Percentiles rank a stretch among this genome's conserved stretches.
Conservation (phyloP, 768 basidiomycete species). For the Boletus pseudopeckii region DNA sequence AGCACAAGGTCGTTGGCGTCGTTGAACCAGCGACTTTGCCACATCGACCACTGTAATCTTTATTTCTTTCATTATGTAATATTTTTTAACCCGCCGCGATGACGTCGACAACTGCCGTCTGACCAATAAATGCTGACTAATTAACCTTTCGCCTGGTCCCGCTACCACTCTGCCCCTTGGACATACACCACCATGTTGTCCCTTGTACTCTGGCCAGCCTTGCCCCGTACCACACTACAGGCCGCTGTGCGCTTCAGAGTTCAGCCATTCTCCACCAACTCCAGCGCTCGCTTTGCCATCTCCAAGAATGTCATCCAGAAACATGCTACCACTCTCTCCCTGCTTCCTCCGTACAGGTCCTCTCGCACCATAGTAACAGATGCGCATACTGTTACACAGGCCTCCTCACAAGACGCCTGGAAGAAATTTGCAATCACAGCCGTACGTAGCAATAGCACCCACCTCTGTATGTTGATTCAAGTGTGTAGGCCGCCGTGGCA, state of each 20-base stretch:
- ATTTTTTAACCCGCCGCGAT: not conserved
- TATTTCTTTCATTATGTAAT: not conserved
- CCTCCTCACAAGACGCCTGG: constrained; percentile 44
- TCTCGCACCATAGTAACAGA: constrained; percentile 53
- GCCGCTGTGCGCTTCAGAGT: constrained; percentile 16
- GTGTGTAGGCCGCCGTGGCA: constrained; percentile 61
- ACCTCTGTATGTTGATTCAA: not conserved
- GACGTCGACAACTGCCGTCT: constrained; percentile 11
- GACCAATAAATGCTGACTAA: constrained; percentile 16
- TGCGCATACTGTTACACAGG: constrained; percentile 33
- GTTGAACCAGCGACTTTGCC: constrained; percentile 51
- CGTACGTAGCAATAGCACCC: constrained; percentile 33
- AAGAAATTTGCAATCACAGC: constrained; percentile 51
- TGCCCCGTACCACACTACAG: constrained; percentile 22
- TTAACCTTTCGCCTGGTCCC: not conserved
- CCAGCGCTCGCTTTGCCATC: not conserved
- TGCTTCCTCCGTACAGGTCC: constrained; percentile 24
- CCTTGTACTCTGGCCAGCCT: constrained; percentile 4
- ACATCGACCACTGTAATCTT: not conserved
- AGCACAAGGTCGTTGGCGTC: constrained; percentile 64
- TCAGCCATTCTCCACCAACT: constrained; percentile 25
- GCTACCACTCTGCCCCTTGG: too few relatives aligned
- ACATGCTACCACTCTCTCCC: constrained; percentile 21
- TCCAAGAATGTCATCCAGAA: constrained; percentile 31
- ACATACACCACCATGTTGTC: constrained; percentile 17